These are phyloP conservation scores for Exophiala sp. DNA, from an alignment of 2,329 filamentous ascomycete species.

Conservation along the genomic window DNA sequence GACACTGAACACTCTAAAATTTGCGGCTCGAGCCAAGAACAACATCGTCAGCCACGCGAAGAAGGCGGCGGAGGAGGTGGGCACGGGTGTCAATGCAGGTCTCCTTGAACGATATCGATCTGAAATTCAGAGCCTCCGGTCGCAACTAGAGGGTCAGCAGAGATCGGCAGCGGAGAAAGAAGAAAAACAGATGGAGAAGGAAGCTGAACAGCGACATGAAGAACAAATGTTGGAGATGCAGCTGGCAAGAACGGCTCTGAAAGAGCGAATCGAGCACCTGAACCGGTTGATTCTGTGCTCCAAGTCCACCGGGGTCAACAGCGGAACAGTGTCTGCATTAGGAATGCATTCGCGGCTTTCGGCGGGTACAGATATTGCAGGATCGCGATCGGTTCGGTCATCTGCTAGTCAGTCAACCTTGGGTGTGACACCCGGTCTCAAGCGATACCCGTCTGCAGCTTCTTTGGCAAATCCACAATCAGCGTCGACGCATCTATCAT, in stretches of 20 bases:
- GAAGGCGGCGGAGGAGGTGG: slow-evolving; percentile 83
- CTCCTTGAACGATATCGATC: slow-evolving; percentile 88
- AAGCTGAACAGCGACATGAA: slow-evolving; percentile 82
- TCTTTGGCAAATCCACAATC: slow-evolving; percentile 51
- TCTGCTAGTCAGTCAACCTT: slow-evolving; percentile 64
- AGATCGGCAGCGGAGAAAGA: slow-evolving; percentile 63
- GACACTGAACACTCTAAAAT: slow-evolving; percentile 94
- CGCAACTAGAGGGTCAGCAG: slow-evolving; percentile 78
- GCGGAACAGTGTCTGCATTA: slow-evolving; percentile 67
- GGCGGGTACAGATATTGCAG: slow-evolving; percentile 33
- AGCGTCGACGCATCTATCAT: slow-evolving; percentile 32
- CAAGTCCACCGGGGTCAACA: slow-evolving; percentile 92
- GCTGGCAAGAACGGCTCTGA: slow-evolving; percentile 87
- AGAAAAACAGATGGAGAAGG: slow-evolving; percentile 67
- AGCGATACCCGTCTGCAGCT: slow-evolving; percentile 64
- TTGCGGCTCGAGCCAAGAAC: slow-evolving; percentile 94
- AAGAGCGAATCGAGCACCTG: slow-evolving; percentile 94
- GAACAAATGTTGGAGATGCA: slow-evolving; percentile 99
- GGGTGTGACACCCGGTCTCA: slow-evolving; percentile 50
- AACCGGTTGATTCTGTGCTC: slow-evolving; percentile 94
- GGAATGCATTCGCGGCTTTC: slow-evolving; percentile 63
- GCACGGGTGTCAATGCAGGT: slow-evolving; percentile 58
- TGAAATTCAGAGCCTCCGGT: slow-evolving; percentile 79
- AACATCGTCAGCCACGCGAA: slow-evolving; percentile 97
- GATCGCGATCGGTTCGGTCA: slow-evolving; percentile 59